Conservation (phyloP, 2,329 filamentous ascomycete species). For the Colletotrichum camelliae region DNA sequence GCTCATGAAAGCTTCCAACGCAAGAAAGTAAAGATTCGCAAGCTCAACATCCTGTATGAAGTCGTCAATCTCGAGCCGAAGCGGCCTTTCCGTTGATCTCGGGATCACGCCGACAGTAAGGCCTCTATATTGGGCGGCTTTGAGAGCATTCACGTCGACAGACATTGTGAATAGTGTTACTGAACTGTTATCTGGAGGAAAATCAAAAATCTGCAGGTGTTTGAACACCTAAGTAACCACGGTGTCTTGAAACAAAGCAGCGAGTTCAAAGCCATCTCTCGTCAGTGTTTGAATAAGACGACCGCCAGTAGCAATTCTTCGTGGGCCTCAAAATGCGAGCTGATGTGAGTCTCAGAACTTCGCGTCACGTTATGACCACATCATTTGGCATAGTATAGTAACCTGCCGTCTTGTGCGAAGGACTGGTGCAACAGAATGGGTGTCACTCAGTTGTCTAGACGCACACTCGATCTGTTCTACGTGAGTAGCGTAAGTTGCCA, state of each 20-base stretch:
- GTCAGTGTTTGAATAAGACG: background rate
- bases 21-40: conserved; percentile 4
- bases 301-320: background rate
- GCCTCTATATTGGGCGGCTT: background rate
- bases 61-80: conserved; percentile 4
- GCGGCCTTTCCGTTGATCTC: background rate
- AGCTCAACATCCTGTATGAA: conserved; percentile 2
- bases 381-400: background rate
- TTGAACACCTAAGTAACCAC: background rate
- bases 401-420: background rate
- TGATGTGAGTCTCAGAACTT: background rate
- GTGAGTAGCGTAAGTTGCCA: background rate
- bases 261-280: background rate
- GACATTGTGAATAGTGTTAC: background rate
- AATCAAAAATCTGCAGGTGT: background rate
- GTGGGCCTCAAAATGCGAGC: background rate
- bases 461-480: background rate
- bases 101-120: background rate
- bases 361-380: background rate
- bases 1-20: background rate
- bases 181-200: background rate
- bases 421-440: background rate
- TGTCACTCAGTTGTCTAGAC: background rate
- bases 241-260: background rate
- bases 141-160: background rate